Base-by-base conservation (phyloP, 208 protist genomes). In the Naegleria lovaniensis region DNA sequence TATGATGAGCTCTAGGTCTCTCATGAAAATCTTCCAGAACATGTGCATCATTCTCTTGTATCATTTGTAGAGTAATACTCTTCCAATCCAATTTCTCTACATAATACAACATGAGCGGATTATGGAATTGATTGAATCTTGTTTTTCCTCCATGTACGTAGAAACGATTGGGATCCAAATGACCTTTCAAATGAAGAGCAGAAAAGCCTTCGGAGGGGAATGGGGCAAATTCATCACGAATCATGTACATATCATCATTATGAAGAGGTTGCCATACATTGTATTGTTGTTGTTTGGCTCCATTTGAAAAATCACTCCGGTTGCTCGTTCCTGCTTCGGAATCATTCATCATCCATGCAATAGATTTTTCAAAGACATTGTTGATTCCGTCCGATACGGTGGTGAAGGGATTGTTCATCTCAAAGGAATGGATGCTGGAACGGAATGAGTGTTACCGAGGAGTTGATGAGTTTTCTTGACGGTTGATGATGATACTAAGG, bases 171-270 rank as follows among this genome's bases (percentile, higher is more conserved):
- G 13, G 13, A 79, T 79, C 67, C 9, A 36, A 6, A 79, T 36
- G 29, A 15, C 29, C 38, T 48, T 85, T 85, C 16, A 33, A 48
- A 39, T 85, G 11, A 16, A 43, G 5, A 19, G 40, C 83, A 85
- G 39, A 5, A 51, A 48, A 51, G 7, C 83, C 83, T n/a, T 48
- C 40, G 5, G 40, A 40, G 29, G 83, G 83, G 41, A 85, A 85
- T 40, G 83, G 83, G 22, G 83, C 13, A 48, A 85, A 85, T 85
- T 85, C 83, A 85, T 85, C 83, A 2, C 83, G 6, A 85, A 85
- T 85, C 33, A 85, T 85, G 38, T 85, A 85, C 67, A 79, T 79
- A n/a, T 85, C 39, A 48, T 85, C 40, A 11, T 85, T 85, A 39
- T 85, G 83, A 0, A 85, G 25, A 33, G 36, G n/a, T 48, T 85